A percentile compares a stretch with the other conserved stretches of the same genome.
Evolutionary conservation across 1,284 basidiomycete genomes (phyloP).

Genomic region (Neonothopanus nambi): DNA sequence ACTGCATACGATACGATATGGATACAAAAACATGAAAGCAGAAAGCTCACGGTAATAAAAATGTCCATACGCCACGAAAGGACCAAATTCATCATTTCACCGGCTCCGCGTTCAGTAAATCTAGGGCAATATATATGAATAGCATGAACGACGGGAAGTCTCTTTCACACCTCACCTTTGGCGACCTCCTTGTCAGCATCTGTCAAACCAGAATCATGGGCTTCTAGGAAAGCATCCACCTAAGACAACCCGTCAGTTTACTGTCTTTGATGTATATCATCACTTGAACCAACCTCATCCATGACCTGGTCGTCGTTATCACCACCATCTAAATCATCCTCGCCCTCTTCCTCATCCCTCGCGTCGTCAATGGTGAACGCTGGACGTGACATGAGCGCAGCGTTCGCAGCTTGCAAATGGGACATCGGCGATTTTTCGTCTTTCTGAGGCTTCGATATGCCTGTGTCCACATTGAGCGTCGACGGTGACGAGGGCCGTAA

Average conservation of each 20-base stretch:
- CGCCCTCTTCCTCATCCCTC: slow-evolving; percentile 73
- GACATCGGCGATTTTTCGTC: slow-evolving; percentile 2
- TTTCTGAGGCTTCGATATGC: slow-evolving; percentile 1
- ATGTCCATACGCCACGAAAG: neutral
- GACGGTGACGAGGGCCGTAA: slow-evolving; percentile 35
- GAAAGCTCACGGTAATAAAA: neutral
- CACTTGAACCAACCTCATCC: slow-evolving; percentile 67
- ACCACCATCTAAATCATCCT: slow-evolving; percentile 53
- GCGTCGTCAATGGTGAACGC: slow-evolving; percentile 94
- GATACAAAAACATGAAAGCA: neutral
- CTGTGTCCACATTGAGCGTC: slow-evolving; percentile 37
- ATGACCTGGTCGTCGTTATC: slow-evolving; percentile 74
- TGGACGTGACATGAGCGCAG: slow-evolving; percentile 85
- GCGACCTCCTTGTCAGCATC: slow-evolving; percentile 85
- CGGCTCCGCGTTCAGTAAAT: slow-evolving; percentile 65
- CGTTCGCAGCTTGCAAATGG: slow-evolving; percentile 73
- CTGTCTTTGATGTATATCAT: slow-evolving; percentile 1
- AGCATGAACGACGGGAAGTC: neutral
- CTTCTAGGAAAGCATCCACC: slow-evolving; percentile 92
- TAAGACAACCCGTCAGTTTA: slow-evolving; percentile 25
- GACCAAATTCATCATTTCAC: slow-evolving; percentile 38
- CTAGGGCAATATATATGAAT: slow-evolving; percentile 32
- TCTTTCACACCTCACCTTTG: slow-evolving; percentile 50
- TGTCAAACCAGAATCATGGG: slow-evolving; percentile 82
- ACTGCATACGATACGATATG: neutral